Evolutionary conservation across 352 stramenopile genomes (phyloP).

Genomic region (Pythium vanterpoolii): DNA sequence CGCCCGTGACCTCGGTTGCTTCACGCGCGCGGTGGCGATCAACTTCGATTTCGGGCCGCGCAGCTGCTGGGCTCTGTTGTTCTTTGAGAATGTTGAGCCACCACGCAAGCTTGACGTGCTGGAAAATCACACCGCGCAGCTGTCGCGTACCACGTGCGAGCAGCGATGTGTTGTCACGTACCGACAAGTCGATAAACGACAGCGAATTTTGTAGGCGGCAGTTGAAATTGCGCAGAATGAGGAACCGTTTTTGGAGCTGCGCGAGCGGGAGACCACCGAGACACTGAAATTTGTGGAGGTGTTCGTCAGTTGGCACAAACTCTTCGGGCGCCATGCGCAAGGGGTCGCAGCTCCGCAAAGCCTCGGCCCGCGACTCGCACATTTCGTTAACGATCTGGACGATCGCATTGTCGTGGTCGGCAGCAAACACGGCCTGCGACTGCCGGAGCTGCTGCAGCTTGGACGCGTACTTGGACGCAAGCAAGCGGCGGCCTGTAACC

Average conservation of each 20-base stretch:
- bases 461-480: slow-evolving; percentile 65
- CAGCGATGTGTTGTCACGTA: slow-evolving; percentile 53
- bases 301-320: slow-evolving; percentile 65
- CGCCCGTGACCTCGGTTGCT: slow-evolving; percentile 47
- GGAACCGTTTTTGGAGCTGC: slow-evolving; percentile 71
- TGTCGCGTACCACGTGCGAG: slow-evolving; percentile 52
- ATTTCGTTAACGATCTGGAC: slow-evolving; percentile 84
- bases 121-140: slow-evolving; percentile 76
- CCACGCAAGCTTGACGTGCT: slow-evolving; percentile 87
- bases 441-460: slow-evolving; percentile 62
- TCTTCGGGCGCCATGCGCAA: slow-evolving; percentile 83
- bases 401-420: slow-evolving; percentile 65
- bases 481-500: slow-evolving; percentile 61
- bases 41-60: slow-evolving; percentile 81
- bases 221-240: slow-evolving; percentile 88
- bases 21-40: slow-evolving; percentile 78
- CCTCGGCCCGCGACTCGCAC: slow-evolving; percentile 73
- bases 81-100: slow-evolving; percentile 87
- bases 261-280: slow-evolving; percentile 46
- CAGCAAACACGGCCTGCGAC: slow-evolving; percentile 65
- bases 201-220: slow-evolving; percentile 82
- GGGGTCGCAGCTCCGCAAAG: slow-evolving; percentile 72
- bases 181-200: slow-evolving; percentile 82
- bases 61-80: slow-evolving; percentile 74
- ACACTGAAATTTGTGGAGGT: slow-evolving; percentile 48